These are phyloP conservation scores for Hibiscus syriacus DNA, from an alignment of 345 rosid species.

Conservation along the genomic window DNA sequence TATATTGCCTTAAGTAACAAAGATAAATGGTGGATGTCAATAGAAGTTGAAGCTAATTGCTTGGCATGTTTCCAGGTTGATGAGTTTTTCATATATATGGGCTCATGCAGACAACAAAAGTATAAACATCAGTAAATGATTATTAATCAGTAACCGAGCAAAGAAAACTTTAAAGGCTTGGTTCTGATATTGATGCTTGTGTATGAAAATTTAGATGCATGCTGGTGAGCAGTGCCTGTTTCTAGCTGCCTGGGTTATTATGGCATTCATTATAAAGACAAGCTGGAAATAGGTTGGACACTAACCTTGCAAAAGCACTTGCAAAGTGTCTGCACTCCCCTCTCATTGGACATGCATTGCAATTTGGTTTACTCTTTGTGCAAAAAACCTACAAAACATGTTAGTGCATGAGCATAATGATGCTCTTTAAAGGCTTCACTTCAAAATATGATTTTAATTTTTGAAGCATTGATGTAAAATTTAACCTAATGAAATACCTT, in stretches of 20 bases:
- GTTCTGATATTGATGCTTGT: not conserved
- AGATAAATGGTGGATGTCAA: not conserved
- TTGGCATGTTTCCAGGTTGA: not conserved
- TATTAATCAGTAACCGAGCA: not conserved
- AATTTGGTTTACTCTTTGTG: constrained; percentile 85
- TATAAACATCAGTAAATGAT: not conserved
- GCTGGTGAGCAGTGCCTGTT: not conserved
- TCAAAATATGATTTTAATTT: not conserved
- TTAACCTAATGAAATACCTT: constrained; percentile 63
- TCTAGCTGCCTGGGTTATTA: not conserved
- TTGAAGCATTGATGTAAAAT: constrained; percentile 5
- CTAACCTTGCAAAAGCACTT: constrained; percentile 95
- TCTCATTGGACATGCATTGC: constrained; percentile 98
- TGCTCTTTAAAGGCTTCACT: constrained; percentile 5
- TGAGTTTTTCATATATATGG: not conserved
- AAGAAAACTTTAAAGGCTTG: not conserved
- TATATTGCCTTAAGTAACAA: not conserved
- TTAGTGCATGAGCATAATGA: constrained; percentile 13
- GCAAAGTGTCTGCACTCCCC: constrained; percentile 97
- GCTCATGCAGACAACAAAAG: not conserved
- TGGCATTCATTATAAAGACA: not conserved
- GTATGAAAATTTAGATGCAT: not conserved
- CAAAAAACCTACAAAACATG: constrained; percentile 74
- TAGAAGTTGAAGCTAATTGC: not conserved
- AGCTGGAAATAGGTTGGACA: constrained; percentile 1